Conservation (phyloP, 2,329 filamentous ascomycete genomes). For the Triangularia verruculosa region DNA sequence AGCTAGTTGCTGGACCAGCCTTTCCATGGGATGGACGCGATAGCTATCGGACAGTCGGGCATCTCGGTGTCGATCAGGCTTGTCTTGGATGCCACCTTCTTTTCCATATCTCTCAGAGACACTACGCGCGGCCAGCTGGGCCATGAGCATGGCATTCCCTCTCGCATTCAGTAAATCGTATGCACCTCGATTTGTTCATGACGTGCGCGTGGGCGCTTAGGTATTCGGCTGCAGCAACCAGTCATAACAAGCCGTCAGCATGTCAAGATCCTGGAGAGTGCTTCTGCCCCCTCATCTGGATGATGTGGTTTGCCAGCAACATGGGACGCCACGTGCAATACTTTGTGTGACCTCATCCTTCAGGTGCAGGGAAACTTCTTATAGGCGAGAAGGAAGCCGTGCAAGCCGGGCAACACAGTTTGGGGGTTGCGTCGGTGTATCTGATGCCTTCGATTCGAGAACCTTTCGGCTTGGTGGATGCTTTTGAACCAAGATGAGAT, state of each 20-base stretch:
- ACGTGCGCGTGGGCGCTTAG: slow-evolving; percentile 21
- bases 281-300: not conserved
- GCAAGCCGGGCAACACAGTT: no score
- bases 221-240: slow-evolving; percentile 2
- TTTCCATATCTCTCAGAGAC: not conserved
- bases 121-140: not conserved
- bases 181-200: slow-evolving; percentile 16
- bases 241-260: slow-evolving; percentile 4
- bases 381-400: not conserved
- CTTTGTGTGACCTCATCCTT: not conserved
- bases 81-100: not conserved
- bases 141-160: not conserved
- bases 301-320: not conserved
- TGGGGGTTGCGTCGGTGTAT: not conserved
- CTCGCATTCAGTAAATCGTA: no score
- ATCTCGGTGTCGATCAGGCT: not conserved
- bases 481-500: not conserved
- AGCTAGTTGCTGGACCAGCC: not conserved
- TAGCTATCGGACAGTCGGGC: not conserved
- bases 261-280: not conserved
- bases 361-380: not conserved
- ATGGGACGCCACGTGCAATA: not conserved
- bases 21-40: not conserved
- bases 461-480: no score
- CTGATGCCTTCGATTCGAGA: not conserved